Evolutionary conservation across 371 early-diverging fungal genomes (phyloP).

Genomic region (Haplosporangium sp.): DNA sequence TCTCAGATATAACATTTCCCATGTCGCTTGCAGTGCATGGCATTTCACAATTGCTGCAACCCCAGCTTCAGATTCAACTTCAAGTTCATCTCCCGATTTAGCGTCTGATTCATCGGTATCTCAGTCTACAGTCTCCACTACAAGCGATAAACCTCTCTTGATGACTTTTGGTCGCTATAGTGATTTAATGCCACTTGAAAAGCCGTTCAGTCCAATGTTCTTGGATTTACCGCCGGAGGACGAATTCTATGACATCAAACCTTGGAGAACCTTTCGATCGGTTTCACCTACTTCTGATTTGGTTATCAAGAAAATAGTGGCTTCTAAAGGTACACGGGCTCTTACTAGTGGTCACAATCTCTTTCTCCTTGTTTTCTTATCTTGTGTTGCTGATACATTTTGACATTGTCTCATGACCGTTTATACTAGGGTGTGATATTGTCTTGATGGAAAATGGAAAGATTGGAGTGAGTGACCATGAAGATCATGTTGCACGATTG

Average conservation of each 20-base stretch:
- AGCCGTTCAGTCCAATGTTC: slow-evolving; percentile 49
- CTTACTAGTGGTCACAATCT: neutral
- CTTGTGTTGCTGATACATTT: neutral
- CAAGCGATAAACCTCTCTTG: slow-evolving; percentile 29
- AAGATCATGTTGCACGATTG: slow-evolving; percentile 52
- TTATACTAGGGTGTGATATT: slow-evolving; percentile 34
- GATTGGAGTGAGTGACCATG: slow-evolving; percentile 54
- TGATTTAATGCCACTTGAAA: slow-evolving; percentile 34
- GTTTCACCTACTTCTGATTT: slow-evolving; percentile 34
- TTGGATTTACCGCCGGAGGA: slow-evolving; percentile 53
- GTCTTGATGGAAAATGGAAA: slow-evolving; percentile 46
- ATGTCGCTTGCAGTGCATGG: slow-evolving; percentile 56
- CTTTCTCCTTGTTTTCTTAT: neutral
- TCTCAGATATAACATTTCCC: slow-evolving; percentile 49
- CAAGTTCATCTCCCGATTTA: too few relatives aligned
- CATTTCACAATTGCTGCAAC: slow-evolving; percentile 52
- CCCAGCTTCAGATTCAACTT: slow-evolving; percentile 3
- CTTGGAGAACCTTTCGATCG: slow-evolving; percentile 48
- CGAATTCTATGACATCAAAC: slow-evolving; percentile 53
- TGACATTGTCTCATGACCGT: neutral
- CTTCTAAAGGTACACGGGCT: slow-evolving; percentile 32
- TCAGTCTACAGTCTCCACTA: neutral
- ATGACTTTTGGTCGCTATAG: slow-evolving; percentile 53
- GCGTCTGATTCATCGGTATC: neutral
- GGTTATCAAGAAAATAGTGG: slow-evolving; percentile 47